Conservation (phyloP, 2,329 filamentous ascomycete species). For the Fusarium sterilihyphosum region DNA sequence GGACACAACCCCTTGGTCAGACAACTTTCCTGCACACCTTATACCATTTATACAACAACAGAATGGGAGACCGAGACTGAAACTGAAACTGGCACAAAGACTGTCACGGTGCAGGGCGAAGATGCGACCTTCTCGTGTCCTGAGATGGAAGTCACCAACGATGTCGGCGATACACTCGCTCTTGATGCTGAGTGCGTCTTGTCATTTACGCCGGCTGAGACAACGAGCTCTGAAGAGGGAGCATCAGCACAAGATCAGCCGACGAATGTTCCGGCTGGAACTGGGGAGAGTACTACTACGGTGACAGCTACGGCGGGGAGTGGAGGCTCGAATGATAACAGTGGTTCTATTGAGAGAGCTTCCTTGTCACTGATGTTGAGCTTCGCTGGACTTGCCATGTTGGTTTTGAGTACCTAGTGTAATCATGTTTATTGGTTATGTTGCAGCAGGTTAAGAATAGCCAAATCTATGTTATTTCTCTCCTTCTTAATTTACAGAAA, state of each 20-base stretch:
- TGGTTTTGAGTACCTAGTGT: too few species aligned
- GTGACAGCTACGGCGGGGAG: not conserved
- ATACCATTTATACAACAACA: not conserved
- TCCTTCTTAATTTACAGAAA: too few species aligned
- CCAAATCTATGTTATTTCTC: rapidly evolving
- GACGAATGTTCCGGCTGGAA: not conserved
- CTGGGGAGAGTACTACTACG: not conserved
- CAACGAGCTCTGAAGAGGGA: not conserved
- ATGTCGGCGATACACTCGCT: not conserved
- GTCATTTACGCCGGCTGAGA: not conserved
- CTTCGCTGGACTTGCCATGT: not conserved
- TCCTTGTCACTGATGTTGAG: not conserved
- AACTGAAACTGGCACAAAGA: not conserved
- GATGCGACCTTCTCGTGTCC: conserved; percentile 11
- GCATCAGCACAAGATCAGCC: not conserved
- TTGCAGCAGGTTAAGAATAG: too few species aligned
- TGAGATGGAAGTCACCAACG: conserved; percentile 11
- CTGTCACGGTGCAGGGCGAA: not conserved
- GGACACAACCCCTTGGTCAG: not conserved
- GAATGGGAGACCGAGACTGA: not conserved
- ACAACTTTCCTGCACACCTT: not conserved
- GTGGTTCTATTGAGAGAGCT: not conserved
- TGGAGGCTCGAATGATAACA: not conserved
- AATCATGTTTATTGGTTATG: too few species aligned
- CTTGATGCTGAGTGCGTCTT: conserved; percentile 5